Conservation (phyloP, 108 stramenopile species). For the Seminavis robusta region DNA sequence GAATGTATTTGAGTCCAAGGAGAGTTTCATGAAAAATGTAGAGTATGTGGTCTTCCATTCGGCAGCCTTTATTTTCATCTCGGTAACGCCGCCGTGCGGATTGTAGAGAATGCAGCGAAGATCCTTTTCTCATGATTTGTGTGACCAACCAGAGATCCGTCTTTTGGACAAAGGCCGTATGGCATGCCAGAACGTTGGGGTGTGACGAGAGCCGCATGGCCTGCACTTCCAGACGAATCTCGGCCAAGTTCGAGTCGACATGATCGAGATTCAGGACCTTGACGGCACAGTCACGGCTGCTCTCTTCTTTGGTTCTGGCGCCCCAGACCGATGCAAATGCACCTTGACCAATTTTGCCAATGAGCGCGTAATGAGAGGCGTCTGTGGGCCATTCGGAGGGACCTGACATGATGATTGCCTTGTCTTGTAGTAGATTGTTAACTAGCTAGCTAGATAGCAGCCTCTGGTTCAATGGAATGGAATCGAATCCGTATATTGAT, state of each 20-base stretch:
- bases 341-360: constrained; percentile 87
- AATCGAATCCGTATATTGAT: too few relatives aligned
- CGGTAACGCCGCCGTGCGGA: constrained; percentile 36
- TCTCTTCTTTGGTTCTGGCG: constrained; percentile 23
- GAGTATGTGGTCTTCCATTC: constrained; percentile 71
- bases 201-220: constrained; percentile 91
- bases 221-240: constrained; percentile 92
- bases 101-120: constrained; percentile 74
- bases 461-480: too few relatives aligned
- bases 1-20: constrained; percentile 91
- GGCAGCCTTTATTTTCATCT: not conserved
- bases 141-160: constrained; percentile 92
- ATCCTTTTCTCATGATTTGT: constrained; percentile 93
- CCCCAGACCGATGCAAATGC: constrained; percentile 94
- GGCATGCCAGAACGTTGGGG: constrained; percentile 85
- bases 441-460: too few relatives aligned
- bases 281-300: constrained; percentile 59
- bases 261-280: constrained; percentile 96
- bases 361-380: constrained; percentile 46
- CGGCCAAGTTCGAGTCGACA: constrained; percentile 73
- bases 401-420: not conserved
- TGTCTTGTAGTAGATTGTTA: too few relatives aligned
- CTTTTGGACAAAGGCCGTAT: constrained; percentile 87
- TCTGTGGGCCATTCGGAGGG: constrained; percentile 65
- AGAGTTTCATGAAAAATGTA: constrained; percentile 91